phyloP scores from a whole-genome alignment of 1,284 basidiomycete species.

The Somion occarium region DNA sequence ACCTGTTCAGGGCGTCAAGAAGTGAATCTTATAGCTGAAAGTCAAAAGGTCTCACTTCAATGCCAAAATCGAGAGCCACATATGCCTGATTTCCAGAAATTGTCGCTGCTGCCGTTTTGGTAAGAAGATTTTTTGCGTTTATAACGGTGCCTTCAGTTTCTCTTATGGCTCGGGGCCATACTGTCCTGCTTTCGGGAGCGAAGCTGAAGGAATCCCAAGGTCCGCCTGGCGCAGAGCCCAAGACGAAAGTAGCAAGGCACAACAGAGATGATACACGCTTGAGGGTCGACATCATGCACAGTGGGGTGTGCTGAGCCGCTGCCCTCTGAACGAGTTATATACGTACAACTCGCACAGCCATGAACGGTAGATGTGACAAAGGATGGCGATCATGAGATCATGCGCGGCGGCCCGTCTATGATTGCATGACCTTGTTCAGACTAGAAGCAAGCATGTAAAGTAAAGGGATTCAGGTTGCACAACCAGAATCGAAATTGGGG shows the following conservation, averaged over 20 bases:
- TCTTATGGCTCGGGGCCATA: conserved; percentile 33
- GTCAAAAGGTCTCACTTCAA: conserved; percentile 33
- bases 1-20: conserved; percentile 27
- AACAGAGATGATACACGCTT: neutral
- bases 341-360: too few relatives aligned
- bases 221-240: conserved; percentile 31
- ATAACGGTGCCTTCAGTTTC: conserved; percentile 29
- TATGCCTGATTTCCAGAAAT: conserved; percentile 35
- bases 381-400: too few relatives aligned
- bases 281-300: too few relatives aligned
- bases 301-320: too few relatives aligned
- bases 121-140: conserved; percentile 29
- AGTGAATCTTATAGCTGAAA: neutral
- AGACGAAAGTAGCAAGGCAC: neutral
- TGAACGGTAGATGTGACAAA: too few relatives aligned
- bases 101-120: conserved; percentile 23
- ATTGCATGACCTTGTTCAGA: too few relatives aligned
- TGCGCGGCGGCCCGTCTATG: too few relatives aligned
- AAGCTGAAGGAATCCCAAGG: conserved; percentile 47
- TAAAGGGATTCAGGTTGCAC: too few relatives aligned
- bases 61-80: conserved; percentile 42
- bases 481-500: too few relatives aligned
- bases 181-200: conserved; percentile 35
- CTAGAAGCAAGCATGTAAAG: too few relatives aligned
- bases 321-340: too few relatives aligned